Evolutionary conservation across 805 yeast species (phyloP).

Genomic region (Lipomyces orientalis): DNA sequence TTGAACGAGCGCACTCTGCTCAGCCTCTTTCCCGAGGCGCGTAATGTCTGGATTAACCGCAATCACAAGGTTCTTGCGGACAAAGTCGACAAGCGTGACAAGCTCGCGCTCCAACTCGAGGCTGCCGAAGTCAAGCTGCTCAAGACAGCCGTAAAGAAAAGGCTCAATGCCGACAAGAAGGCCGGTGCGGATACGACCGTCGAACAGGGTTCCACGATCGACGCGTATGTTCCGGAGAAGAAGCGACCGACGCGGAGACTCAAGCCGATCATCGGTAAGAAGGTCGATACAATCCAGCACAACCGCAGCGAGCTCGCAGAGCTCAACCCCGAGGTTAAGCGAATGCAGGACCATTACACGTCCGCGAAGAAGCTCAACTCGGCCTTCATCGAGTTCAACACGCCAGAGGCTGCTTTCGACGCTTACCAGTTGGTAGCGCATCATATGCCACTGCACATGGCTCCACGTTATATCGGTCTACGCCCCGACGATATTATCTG

Average conservation of each 20-base stretch:
- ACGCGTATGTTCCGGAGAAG: constrained; percentile 63
- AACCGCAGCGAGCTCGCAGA: constrained; percentile 70
- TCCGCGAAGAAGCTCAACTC: constrained; percentile 71
- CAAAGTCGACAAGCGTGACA: constrained; percentile 64
- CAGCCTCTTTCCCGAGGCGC: constrained; percentile 81
- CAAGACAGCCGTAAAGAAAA: constrained; percentile 65
- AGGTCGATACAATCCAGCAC: constrained; percentile 83
- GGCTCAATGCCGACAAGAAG: constrained; percentile 70
- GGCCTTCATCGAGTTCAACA: constrained; percentile 78
- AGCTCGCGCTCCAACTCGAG: constrained; percentile 68
- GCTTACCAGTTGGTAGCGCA: constrained; percentile 78
- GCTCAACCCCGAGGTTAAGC: constrained; percentile 67
- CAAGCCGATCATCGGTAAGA: constrained; percentile 73
- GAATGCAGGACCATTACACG: constrained; percentile 61
- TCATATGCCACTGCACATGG: constrained; percentile 51
- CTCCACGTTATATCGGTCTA: constrained; percentile 62
- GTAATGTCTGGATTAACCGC: constrained; percentile 79
- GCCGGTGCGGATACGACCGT: constrained; percentile 43
- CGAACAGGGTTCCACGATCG: constrained; percentile 14
- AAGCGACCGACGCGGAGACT: constrained; percentile 86
- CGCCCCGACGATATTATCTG: constrained; percentile 86
- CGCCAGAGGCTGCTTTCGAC: constrained; percentile 85
- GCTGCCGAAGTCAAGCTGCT: constrained; percentile 64
- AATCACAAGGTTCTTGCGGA: constrained; percentile 59
- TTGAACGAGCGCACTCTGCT: constrained; percentile 74